Evolutionary conservation across 306 rosid genomes (phyloP).

Genomic region (Pyrus bretschneideri): DNA sequence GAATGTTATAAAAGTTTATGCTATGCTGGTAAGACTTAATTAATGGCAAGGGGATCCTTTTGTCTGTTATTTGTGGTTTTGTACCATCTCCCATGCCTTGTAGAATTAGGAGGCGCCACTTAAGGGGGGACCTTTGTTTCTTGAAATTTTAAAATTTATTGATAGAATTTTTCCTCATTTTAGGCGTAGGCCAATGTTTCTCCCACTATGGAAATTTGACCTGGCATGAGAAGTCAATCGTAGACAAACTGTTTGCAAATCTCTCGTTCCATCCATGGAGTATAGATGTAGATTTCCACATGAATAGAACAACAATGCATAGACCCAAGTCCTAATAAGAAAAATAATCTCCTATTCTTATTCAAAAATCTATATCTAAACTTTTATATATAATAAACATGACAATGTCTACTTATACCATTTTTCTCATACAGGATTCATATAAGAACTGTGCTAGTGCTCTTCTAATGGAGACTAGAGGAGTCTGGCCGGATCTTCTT

Average conservation of each 20-base stretch:
- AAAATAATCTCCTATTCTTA: neutral
- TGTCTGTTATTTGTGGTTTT: neutral
- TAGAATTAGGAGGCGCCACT: neutral
- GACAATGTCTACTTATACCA: neutral
- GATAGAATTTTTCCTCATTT: neutral
- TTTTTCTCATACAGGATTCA: slow-evolving; percentile 50
- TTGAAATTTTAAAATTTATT: neutral
- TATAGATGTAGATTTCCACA: neutral
- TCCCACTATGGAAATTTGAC: neutral
- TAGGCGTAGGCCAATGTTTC: neutral
- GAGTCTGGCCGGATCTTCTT: slow-evolving; percentile 79
- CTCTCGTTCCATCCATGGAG: neutral
- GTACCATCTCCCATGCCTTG: neutral
- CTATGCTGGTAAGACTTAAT: neutral
- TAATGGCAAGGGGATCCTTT: neutral
- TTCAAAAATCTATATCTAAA: neutral
- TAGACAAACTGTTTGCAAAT: neutral
- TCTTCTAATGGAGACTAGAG: slow-evolving; percentile 63
- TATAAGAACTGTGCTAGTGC: slow-evolving; percentile 49
- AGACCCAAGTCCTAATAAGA: neutral
- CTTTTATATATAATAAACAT: neutral
- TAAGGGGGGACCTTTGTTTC: neutral
- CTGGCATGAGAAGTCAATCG: neutral
- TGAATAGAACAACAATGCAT: neutral
- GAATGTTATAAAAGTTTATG: neutral